Percentiles rank a stretch among this genome's conserved stretches.
Conservation (phyloP, 192 early-diverging fungal species). For the Phycomyces blakesleeanus region DNA sequence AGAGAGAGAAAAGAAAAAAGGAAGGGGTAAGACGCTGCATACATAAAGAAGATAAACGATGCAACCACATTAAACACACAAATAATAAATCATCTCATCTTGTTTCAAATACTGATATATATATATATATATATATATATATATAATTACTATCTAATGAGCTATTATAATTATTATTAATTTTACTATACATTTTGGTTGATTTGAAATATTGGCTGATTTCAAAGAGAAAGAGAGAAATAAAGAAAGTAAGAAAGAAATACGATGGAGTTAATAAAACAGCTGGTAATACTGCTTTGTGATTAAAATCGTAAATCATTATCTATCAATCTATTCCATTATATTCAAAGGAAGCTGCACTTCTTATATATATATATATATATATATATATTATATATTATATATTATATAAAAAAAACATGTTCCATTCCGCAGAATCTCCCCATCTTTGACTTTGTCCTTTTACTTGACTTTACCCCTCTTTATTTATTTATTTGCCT, state of each 20-base stretch:
- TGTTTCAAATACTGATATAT: background rate
- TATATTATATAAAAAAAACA: background rate
- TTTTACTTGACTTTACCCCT: no score
- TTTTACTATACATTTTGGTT: no score
- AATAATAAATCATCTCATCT: background rate
- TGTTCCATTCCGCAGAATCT: no score
- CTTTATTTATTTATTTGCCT: no score
- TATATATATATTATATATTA: background rate
- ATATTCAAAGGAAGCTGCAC: background rate
- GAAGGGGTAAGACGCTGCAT: no score
- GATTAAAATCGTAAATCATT: background rate
- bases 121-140: background rate
- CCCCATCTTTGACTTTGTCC: no score
- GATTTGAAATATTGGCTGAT: background rate
- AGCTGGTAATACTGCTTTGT: constrained; percentile 1
- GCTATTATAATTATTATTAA: no score
- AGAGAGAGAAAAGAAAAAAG: no score
- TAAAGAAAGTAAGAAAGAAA: no score
- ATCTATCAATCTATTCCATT: background rate
- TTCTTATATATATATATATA: background rate
- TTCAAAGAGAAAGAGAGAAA: no score
- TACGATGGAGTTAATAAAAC: background rate
- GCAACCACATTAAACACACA: background rate
- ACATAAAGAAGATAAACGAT: background rate
- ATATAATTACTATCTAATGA: no score